Base-by-base conservation (phyloP, 768 basidiomycete genomes). In the Hypholoma fasciculare region DNA sequence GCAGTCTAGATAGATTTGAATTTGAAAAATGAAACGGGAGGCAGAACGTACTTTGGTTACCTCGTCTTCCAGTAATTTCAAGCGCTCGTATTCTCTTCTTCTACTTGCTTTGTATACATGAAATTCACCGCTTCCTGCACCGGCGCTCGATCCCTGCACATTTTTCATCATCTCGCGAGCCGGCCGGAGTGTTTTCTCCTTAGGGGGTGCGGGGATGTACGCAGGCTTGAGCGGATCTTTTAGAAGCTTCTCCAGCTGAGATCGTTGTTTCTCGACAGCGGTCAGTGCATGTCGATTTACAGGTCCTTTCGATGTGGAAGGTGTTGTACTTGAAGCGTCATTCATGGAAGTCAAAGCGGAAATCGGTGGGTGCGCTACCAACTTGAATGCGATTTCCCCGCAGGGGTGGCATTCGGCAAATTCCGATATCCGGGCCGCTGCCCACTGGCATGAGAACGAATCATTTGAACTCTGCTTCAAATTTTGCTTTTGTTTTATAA, bases 141-240 rank as follows among this genome's bases (percentile, higher is more conserved):
- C 97, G 7, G 97, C 95, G 72, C 92, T 94, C 14, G 93, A 96
- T 0, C 97, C 97, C 72, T 98, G 96, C 7, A 99, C 96, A 65
- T 98, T 98, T 82, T 97, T 98, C 92, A 99, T 98, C 92, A 94
- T 94, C 71, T 94, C 97, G 49, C 92, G 81, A 8, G 96, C 80
- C 1, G 95, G 79, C 17, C 94, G 79, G 30, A 98, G 78, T 0
- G 79, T 80, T 77, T 92, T 95, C 61, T 92, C 90, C 71, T 92
- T 90, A 5, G 90, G 89, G 1, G 90, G 79, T n/a, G 82, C 66
- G 1, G 96, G 94, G 9, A 98, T 76, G 67, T 84, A 83, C 1
- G 88, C 92, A 1, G 88, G 86, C 69, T 94, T 96, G 7, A 82
- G 70, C 0, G 97, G 97, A 65, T 98, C 92, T 69, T 90, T 92